These are phyloP conservation scores for Ustilago xerochloae DNA, from an alignment of 1,284 basidiomycete species.

Conservation along the genomic window DNA sequence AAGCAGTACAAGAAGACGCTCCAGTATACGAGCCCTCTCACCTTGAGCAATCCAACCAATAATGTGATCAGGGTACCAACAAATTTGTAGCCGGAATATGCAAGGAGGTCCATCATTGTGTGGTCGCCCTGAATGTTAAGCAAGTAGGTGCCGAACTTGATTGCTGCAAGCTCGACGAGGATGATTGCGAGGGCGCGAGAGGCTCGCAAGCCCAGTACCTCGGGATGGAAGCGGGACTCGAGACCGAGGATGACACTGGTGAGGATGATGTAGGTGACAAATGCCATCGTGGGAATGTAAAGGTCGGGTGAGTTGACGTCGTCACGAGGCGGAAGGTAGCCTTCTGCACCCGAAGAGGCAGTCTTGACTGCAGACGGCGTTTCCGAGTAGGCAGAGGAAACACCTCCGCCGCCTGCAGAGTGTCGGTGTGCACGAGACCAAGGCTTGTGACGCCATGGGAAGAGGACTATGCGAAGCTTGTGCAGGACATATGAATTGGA, in stretches of 20 bases:
- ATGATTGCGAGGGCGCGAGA: slow-evolving; percentile 75
- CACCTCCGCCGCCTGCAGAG: slow-evolving; percentile 32
- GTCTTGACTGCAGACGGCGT: slow-evolving; percentile 18
- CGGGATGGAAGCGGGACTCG: slow-evolving; percentile 85
- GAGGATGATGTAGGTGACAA: slow-evolving; percentile 94
- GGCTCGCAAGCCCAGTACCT: slow-evolving; percentile 86
- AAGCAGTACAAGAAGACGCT: slow-evolving; percentile 84
- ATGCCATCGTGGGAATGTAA: slow-evolving; percentile 95
- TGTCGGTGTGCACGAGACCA: slow-evolving; percentile 64
- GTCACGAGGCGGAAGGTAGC: slow-evolving; percentile 86
- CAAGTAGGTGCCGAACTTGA: slow-evolving; percentile 90
- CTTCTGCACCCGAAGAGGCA: slow-evolving; percentile 34
- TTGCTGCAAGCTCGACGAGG: slow-evolving; percentile 79
- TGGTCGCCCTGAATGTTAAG: slow-evolving; percentile 83
- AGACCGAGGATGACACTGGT: slow-evolving; percentile 84
- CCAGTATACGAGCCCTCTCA: slow-evolving; percentile 75
- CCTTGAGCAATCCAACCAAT: slow-evolving; percentile 48
- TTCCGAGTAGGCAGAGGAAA: slow-evolving; percentile 32
- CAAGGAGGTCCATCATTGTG: slow-evolving; percentile 72
- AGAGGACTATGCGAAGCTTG: slow-evolving; percentile 89
- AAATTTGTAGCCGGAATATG: slow-evolving; percentile 96
- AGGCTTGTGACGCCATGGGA: slow-evolving; percentile 86
- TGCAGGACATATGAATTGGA: slow-evolving; percentile 94
- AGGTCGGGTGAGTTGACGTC: slow-evolving; percentile 96
- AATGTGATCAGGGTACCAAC: slow-evolving; percentile 71